Conservation (phyloP, 192 early-diverging fungal species). For the Physocladia obscura region DNA sequence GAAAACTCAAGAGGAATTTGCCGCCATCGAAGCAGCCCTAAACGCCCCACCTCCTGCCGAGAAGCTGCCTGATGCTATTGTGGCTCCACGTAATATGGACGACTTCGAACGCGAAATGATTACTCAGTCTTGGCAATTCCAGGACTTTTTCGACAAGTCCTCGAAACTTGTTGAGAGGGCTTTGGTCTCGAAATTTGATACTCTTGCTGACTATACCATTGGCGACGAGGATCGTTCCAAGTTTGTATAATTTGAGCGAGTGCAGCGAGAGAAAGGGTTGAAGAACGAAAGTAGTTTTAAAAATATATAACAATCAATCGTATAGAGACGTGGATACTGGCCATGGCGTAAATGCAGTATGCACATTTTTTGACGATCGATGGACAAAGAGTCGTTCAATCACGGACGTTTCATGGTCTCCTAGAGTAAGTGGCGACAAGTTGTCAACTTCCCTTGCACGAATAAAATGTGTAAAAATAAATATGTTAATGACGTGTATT, state of each 20-base stretch:
- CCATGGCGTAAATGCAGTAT: conserved; percentile 67
- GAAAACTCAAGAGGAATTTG: background rate
- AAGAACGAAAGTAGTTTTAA: background rate
- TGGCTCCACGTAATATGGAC: conserved; percentile 63
- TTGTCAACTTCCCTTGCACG: background rate
- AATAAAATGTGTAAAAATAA: background rate
- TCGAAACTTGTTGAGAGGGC: conserved; percentile 88
- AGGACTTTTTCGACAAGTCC: conserved; percentile 83
- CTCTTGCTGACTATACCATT: conserved; percentile 84
- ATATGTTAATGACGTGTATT: background rate
- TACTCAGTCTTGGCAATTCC: conserved; percentile 71
- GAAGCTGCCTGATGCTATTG: conserved; percentile 19
- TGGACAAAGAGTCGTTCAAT: conserved; percentile 85
- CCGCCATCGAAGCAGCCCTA: conserved; percentile 37
- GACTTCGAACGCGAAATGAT: conserved; percentile 85
- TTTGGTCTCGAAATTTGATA: conserved; percentile 84
- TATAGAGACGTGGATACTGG: conserved; percentile 65
- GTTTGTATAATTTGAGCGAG: too few species aligned
- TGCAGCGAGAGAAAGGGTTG: too few species aligned
- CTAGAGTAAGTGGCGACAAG: conserved; percentile 51
- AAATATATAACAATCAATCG: background rate
- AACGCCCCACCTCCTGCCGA: background rate
- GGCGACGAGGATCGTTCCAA: conserved; percentile 22
- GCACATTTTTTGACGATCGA: conserved; percentile 77
- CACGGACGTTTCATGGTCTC: conserved; percentile 91